Base-by-base conservation (phyloP, 768 basidiomycete genomes). In the Suillus variegatus region DNA sequence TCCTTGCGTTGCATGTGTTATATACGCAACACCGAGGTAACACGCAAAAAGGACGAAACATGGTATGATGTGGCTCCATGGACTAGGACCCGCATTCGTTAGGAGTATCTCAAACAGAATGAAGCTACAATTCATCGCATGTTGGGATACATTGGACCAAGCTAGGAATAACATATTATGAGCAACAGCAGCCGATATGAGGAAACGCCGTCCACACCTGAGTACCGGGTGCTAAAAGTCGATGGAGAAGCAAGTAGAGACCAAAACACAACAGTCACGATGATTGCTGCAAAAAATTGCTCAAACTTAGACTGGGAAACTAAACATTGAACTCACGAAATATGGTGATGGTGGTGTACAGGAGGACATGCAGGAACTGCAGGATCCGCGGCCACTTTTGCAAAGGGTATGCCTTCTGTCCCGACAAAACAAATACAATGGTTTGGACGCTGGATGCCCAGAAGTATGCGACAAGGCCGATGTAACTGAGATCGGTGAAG, bases 191-290 rank as follows among this genome's bases (percentile, higher is more conserved):
- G 56, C 47, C 54, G 35, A 22, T 22, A 61, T 49, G 32, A 60
- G 28, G 13, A 9, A 32, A 43, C 25, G 6, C 9, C 8, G 18
- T 25, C 77, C 82, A 56, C 63, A 87, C 86, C 58, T 12, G 64
- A 67, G 65, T 77, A 85, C 6, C 64, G 47, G 10, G 78, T 79
- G 3, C 28, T 55, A 66, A 88, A 86, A 0, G 83, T 82, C 2
- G 66, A 6, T 0, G 83, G 46, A 18, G 77, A 73, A 3, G 86
- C 68, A 6, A 91, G 77, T 13, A 90, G 72, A 0, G 79, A 71
- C 90, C 90, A 91, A 71, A 77, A 91, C 0, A 90, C 86, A 35
- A 83, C 74, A 0, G 89, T 89, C 2, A 90, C 88, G 13, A 91
- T 68, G 62, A 91, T 75, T 18, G 90, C 89, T 91, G 64, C 52